Evolutionary conservation across 495 filamentous ascomycete genomes (phyloP), one percentile per base, ranked within the genome.

Genomic region (Xylaria flabelliformis): DNA sequence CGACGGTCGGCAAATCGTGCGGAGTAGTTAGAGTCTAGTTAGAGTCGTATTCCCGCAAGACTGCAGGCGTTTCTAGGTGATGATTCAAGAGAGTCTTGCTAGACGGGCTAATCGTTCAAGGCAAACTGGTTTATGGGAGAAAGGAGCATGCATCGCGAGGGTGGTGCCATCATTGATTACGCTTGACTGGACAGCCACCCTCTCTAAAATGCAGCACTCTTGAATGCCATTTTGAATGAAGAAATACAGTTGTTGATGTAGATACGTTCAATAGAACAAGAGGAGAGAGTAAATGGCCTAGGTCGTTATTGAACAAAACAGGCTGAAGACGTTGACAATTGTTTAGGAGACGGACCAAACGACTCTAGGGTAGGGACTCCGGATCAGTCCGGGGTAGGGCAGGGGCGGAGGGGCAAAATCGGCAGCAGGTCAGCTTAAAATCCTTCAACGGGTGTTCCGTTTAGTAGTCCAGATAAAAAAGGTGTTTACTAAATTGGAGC

Each of bases 121-220:
- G 67, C 66, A 76, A 76, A 71, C 71, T 72, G 62, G 46, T 72
- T 72, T 29, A 53, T 34, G 59, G 32, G 39, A 70, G 67, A 73
- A 36, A 59, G 73, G 50, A 69, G 69, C 42, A 58, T 76, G 69
- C 67, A 73, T 76, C 70, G 72, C 74, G 83, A 85, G 85, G 84
- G 85, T 84, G 85, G 84, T 83, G 80, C 84, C 85, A 86, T 86
- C 77, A 80, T 78, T 55, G 58, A 64, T 65, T 65, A 56, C 46
- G 70, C 75, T 76, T 74, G 76, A 83, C 55, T 78, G 80, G 80
- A 76, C 73, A 68, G 77, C 84, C 84, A 86, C 84, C 85, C 85
- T 83, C 82, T 85, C 81, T 85, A 86, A 65, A 82, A 84, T 74
- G 81, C 83, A 85, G 79, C 78, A 80, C 79, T 80, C 71, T 78